phyloP scores from a whole-genome alignment of 495 filamentous ascomycete genomes.

The Astrocystis sublimbata region DNA sequence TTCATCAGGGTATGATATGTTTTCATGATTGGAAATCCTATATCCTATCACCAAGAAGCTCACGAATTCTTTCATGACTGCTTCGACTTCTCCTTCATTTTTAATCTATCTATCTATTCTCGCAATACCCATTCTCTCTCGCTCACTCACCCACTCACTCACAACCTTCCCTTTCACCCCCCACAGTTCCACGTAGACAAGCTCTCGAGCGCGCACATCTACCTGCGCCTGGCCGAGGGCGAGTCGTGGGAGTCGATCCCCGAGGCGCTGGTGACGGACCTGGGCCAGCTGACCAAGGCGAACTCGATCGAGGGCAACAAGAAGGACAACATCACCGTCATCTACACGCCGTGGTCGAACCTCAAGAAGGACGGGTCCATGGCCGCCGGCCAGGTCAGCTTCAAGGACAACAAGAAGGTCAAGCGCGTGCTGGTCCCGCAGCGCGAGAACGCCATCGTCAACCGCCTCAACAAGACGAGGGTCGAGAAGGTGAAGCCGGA shows the following conservation, averaged over 20 bases:
- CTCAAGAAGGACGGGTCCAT: constrained; percentile 95
- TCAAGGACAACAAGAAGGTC: constrained; percentile 86
- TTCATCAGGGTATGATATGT: constrained; percentile 28
- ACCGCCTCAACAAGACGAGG: constrained; percentile 94
- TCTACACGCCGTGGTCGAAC: constrained; percentile 98
- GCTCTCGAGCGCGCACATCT: constrained; percentile 93
- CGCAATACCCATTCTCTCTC: too few relatives aligned
- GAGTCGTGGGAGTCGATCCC: constrained; percentile 85
- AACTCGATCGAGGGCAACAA: constrained; percentile 99
- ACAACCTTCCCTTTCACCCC: too few relatives aligned
- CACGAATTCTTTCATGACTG: neutral
- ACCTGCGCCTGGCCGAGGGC: constrained; percentile 79
- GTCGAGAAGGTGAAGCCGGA: constrained; percentile 77
- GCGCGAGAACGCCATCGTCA: constrained; percentile 86
- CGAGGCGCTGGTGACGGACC: constrained; percentile 74
- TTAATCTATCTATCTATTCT: too few relatives aligned
- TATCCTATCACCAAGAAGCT: too few relatives aligned
- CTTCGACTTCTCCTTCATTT: too few relatives aligned
- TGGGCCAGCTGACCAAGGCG: constrained; percentile 93
- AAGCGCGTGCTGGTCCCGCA: constrained; percentile 73
- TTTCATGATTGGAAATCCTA: too few relatives aligned
- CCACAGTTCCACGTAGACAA: constrained; percentile 99
- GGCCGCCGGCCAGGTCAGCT: constrained; percentile 92
- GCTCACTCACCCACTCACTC: too few relatives aligned
- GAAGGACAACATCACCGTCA: constrained; percentile 93